Percentiles rank a stretch among this genome's conserved stretches.
phyloP scores from a whole-genome alignment of 164 flowering plant species.

The Akebia trifoliata region DNA sequence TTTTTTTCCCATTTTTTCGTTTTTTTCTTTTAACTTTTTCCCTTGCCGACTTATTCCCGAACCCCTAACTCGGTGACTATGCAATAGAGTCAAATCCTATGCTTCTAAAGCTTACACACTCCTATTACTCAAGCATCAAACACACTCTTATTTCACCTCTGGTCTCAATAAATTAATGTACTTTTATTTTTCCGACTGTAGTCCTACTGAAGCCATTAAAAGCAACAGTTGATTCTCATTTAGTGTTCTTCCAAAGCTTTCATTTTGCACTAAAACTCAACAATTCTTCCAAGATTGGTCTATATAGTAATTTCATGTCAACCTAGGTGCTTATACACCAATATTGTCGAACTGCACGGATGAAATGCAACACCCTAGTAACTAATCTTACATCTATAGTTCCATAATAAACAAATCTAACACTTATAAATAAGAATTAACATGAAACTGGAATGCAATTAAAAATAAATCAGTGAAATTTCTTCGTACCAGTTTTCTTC shows the following conservation, averaged over 20 bases:
- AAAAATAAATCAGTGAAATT: neutral
- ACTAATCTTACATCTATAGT: neutral
- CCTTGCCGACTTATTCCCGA: too few relatives aligned
- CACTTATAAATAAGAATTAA: neutral
- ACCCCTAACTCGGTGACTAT: too few relatives aligned
- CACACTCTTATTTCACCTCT: neutral
- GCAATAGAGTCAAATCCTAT: too few relatives aligned
- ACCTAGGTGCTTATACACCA: neutral
- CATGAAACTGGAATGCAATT: neutral
- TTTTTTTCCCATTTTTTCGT: too few relatives aligned
- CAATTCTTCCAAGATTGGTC: too few relatives aligned
- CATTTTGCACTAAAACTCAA: too few relatives aligned
- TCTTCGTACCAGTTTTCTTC: constrained; percentile 55
- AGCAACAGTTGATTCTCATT: neutral
- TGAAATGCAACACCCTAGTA: neutral
- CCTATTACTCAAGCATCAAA: neutral
- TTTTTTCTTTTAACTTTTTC: too few relatives aligned
- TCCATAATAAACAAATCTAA: neutral
- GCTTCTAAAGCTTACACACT: too few relatives aligned
- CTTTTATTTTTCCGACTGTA: neutral
- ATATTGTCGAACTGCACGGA: too few relatives aligned
- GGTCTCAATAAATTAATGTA: too few relatives aligned
- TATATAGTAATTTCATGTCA: neutral
- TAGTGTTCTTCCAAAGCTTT: too few relatives aligned
- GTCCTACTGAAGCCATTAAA: neutral